phyloP scores from a whole-genome alignment of 1,284 basidiomycete species.

The Cryptococcus sp. region DNA sequence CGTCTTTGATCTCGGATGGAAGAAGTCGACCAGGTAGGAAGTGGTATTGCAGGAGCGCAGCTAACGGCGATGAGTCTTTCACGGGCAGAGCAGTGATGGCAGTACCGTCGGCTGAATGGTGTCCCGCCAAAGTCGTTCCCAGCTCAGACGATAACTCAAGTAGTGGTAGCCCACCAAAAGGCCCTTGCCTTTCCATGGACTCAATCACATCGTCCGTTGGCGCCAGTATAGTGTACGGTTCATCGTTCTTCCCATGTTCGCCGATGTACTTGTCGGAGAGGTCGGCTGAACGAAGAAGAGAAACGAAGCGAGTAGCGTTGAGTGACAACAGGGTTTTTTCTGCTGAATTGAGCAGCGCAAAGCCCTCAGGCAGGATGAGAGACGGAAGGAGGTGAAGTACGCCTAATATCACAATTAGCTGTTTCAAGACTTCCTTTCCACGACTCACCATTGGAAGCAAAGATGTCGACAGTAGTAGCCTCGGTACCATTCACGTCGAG shows the following conservation, averaged over 20 bases:
- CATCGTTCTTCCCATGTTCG: slow-evolving; percentile 56
- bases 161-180: slow-evolving; percentile 29
- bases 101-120: no score
- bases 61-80: slow-evolving; percentile 39
- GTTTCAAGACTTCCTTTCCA: no score
- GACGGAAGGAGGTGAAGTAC: slow-evolving; percentile 87
- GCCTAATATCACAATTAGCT: slow-evolving; percentile 48
- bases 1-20: slow-evolving; percentile 68
- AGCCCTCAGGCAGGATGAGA: slow-evolving; percentile 74
- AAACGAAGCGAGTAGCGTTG: slow-evolving; percentile 89
- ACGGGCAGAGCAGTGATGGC: not conserved
- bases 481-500: slow-evolving; percentile 66
- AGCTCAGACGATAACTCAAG: not conserved
- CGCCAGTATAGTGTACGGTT: slow-evolving; percentile 75
- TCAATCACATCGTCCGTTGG: slow-evolving; percentile 81
- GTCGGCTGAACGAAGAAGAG: slow-evolving; percentile 77
- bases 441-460: slow-evolving; percentile 74
- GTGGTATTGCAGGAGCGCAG: slow-evolving; percentile 65
- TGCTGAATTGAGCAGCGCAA: slow-evolving; percentile 71
- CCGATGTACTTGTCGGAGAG: slow-evolving; percentile 73
- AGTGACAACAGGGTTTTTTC: slow-evolving; percentile 77
- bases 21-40: slow-evolving; percentile 77
- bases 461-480: slow-evolving; percentile 72
- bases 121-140: not conserved
- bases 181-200: slow-evolving; percentile 35